Evolutionary conservation across 2,329 filamentous ascomycete genomes (phyloP).

Genomic region (Aureobasidium leucospermi): DNA sequence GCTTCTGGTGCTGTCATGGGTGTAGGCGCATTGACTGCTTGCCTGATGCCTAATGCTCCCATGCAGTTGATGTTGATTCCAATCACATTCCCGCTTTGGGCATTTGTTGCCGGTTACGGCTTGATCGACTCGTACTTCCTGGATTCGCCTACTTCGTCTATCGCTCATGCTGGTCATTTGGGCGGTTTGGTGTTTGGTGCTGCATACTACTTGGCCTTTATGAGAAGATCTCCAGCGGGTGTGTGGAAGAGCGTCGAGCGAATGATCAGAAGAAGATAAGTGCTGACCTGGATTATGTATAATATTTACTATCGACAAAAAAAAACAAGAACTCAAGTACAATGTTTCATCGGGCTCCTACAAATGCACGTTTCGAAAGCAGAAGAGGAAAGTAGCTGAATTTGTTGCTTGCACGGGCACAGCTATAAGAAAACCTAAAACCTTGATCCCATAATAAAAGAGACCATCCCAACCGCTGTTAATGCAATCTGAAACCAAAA

Average conservation of each 20-base stretch:
- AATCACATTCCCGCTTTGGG: constrained; percentile 34
- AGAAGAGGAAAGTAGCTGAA: background rate
- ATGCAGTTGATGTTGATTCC: constrained; percentile 32
- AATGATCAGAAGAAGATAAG: background rate
- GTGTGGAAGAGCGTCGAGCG: constrained; percentile 1
- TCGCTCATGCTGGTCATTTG: constrained; percentile 39
- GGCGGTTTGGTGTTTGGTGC: constrained; percentile 36
- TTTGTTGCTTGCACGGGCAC: background rate
- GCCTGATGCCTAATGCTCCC: constrained; percentile 28
- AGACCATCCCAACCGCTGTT: background rate
- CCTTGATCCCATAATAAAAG: background rate
- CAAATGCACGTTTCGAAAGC: too few relatives aligned
- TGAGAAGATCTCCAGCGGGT: constrained; percentile 5
- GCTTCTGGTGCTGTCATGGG: constrained; percentile 38
- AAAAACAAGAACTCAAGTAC: too few relatives aligned
- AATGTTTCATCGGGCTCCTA: too few relatives aligned
- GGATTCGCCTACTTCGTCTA: constrained; percentile 21
- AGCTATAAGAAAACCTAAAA: background rate
- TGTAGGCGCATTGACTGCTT: constrained; percentile 32
- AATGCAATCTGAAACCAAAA: constrained; percentile 13
- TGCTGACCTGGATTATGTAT: background rate
- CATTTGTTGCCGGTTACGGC: constrained; percentile 29
- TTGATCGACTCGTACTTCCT: constrained; percentile 34
- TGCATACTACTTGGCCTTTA: constrained; percentile 3
- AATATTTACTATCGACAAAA: background rate